Conservation (phyloP, 179 eudicot genomes). For the Sideroxylon spinosum region DNA sequence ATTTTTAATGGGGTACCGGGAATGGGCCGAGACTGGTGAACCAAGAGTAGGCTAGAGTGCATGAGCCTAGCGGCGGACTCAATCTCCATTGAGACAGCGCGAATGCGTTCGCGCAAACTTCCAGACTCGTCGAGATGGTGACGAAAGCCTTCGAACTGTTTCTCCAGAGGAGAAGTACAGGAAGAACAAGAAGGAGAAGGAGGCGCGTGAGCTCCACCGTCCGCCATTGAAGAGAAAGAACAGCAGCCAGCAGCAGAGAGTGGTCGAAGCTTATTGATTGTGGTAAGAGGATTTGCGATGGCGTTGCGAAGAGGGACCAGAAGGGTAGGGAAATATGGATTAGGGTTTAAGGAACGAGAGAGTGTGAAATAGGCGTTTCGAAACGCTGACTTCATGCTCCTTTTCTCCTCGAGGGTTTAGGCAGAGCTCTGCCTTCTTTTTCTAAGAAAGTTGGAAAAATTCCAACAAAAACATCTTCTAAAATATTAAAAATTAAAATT, state of each 20-base stretch:
- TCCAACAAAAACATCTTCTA: too few relatives aligned
- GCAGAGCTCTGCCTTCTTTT: too few relatives aligned
- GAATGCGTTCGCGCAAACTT: constrained; percentile 58
- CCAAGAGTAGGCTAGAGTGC: constrained; percentile 69
- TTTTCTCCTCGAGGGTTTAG: background rate
- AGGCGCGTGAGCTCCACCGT: constrained; percentile 24
- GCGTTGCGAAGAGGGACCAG: constrained; percentile 6
- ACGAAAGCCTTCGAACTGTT: constrained; percentile 68
- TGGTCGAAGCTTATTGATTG: background rate
- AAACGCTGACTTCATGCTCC: constrained; percentile 40
- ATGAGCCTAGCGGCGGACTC: constrained; percentile 63
- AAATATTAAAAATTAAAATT: too few relatives aligned
- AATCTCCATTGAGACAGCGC: constrained; percentile 55
- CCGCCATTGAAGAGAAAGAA: constrained; percentile 45
- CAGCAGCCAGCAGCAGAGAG: constrained; percentile 14
- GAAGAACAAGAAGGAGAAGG: constrained; percentile 26
- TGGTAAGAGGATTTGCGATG: constrained; percentile 1
- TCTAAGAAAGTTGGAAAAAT: too few relatives aligned
- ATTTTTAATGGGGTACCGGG: constrained; percentile 35
- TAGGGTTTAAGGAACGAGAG: constrained; percentile 47
- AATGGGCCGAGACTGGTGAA: constrained; percentile 78
- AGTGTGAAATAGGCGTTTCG: constrained; percentile 33
- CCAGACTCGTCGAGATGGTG: constrained; percentile 65
- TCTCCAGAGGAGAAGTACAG: constrained; percentile 34
- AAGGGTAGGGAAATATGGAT: constrained; percentile 4